Base-by-base conservation (phyloP, 805 yeast species). In the Candida namnaoensis region DNA sequence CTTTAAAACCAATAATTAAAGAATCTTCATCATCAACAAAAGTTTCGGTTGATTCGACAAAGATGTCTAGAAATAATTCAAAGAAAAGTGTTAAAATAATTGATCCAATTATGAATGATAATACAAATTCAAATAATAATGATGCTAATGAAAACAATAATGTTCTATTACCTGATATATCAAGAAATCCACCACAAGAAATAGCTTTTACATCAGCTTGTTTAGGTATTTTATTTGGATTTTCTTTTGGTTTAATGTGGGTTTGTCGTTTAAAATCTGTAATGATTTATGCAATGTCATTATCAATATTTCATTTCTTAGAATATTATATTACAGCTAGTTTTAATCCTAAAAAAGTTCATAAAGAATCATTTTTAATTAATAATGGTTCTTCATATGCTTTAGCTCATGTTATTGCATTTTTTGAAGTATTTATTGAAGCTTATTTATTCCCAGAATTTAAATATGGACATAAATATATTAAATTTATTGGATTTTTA, bases 321-420 rank as follows among this genome's bases (percentile, higher is more conserved):
- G 99, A 93, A 62, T 93, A 81, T 57, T 76, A 73, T 52, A 73
- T 79, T 34, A 93, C 99, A 0, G 88, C 95, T 0, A 63, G 66
- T 40, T 88, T 69, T 62, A 88, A 91, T 54, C 69, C 79, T 4
- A 58, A 67, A 5, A 78, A 80, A 52, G 82, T 82, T 1, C 79
- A 78, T 35, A 72, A 72, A 42, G 88, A 84, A 50, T 88, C 90
- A 0, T 85, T 78, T 52, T 64, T 84, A 38, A 58, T 84, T 38
- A 72, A 74, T 43, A 84, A 84, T 51, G 88, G 90, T 3, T 49
- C 57, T 1, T 73, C 70, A 14, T 84, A 84, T 52, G 58, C 67
- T 0, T 38, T 64, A 1, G 88, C 90, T 0, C 88, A 83, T 48
- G 24, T 59, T 0, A 46, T 71, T 13, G 80, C 88, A 0, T 45